Evolutionary conservation across 495 filamentous ascomycete genomes (phyloP).

Genomic region (Xylaria intraflava): DNA sequence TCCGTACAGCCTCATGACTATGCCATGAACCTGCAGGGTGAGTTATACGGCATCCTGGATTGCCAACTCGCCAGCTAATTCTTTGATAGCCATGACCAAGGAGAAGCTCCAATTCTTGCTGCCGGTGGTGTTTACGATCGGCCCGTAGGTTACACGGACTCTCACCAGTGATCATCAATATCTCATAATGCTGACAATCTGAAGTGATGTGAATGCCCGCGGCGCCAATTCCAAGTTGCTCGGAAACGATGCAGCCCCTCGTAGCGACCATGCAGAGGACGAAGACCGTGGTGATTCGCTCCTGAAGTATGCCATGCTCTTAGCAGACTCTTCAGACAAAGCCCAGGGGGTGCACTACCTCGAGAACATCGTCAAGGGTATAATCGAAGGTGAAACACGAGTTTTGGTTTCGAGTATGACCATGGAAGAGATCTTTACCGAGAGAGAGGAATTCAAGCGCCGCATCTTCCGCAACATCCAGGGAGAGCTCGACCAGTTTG

Average conservation of each 20-base stretch:
- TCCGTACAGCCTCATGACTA: constrained; percentile 71
- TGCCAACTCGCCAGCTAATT: not conserved
- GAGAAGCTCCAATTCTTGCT: constrained; percentile 75
- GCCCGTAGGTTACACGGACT: constrained; percentile 38
- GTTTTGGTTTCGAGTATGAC: constrained; percentile 74
- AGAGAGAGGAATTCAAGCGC: constrained; percentile 71
- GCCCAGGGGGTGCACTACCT: constrained; percentile 54
- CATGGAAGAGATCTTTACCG: constrained; percentile 81
- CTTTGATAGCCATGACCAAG: constrained; percentile 60
- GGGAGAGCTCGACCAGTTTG: constrained; percentile 66
- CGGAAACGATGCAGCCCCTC: not conserved
- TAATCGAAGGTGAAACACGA: constrained; percentile 80
- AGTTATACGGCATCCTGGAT: not conserved
- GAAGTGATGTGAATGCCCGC: constrained; percentile 49
- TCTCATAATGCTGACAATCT: constrained; percentile 1
- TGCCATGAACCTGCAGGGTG: constrained; percentile 58
- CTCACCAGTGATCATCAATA: not conserved
- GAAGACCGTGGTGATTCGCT: constrained; percentile 51
- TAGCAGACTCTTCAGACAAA: constrained; percentile 48
- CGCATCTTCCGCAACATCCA: constrained; percentile 74
- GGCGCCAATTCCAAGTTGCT: constrained; percentile 32
- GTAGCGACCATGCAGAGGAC: constrained; percentile 18
- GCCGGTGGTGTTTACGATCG: constrained; percentile 80
- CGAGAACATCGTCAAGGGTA: constrained; percentile 79
- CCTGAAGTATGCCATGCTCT: constrained; percentile 68